These are phyloP conservation scores for Tritrichomonas foetus DNA, from an alignment of 208 protist genomes.

Conservation along the genomic window DNA sequence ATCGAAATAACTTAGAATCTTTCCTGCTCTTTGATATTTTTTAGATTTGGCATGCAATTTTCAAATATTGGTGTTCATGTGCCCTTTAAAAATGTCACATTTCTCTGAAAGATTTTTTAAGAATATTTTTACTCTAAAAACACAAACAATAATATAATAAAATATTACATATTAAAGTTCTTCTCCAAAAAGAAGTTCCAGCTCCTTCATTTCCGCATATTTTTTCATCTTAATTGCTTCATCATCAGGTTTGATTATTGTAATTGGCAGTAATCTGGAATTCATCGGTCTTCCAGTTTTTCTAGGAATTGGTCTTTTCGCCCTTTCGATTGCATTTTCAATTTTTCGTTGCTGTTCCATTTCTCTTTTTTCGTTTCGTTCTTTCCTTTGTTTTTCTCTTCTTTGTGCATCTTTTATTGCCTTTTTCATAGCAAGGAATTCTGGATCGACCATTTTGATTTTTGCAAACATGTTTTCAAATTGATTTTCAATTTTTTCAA, in stretches of 20 bases:
- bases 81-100: too few species aligned
- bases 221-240: not conserved
- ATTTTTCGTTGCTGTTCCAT: not conserved
- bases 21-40: too few species aligned
- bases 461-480: not conserved
- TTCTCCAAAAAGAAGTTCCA: too few species aligned
- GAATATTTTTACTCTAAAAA: too few species aligned
- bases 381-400: not conserved
- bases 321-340: not conserved
- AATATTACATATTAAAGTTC: too few species aligned
- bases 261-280: not conserved
- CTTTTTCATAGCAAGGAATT: not conserved
- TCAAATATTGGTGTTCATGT: too few species aligned
- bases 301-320: not conserved
- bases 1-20: too few species aligned
- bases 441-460: not conserved
- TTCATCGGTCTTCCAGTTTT: not conserved
- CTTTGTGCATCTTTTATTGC: not conserved
- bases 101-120: too few species aligned
- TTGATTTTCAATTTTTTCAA: not conserved
- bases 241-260: not conserved
- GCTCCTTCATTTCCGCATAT: too few species aligned
- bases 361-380: not conserved
- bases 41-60: too few species aligned
- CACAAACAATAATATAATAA: too few species aligned